phyloP scores from a whole-genome alignment of 176 grass and related monocot species.

The Carex parvula region DNA sequence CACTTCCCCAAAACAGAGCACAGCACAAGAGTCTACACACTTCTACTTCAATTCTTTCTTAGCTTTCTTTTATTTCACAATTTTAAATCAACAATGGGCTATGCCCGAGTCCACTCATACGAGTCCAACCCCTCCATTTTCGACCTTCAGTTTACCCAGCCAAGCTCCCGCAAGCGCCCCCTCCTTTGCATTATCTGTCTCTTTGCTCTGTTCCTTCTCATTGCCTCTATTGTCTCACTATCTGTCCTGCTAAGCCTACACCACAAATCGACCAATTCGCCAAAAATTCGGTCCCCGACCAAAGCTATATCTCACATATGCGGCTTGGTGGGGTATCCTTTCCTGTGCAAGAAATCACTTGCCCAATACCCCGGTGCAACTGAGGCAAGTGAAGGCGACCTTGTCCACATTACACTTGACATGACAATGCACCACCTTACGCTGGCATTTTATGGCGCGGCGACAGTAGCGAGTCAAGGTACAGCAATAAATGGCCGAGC shows the following conservation, averaged over 20 bases:
- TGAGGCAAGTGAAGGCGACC: conserved; percentile 15
- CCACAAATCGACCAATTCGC: background rate
- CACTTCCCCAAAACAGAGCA: background rate
- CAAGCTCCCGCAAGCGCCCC: conserved; percentile 10
- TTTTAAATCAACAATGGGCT: conserved; percentile 19
- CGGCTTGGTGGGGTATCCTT: background rate
- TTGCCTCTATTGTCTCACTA: conserved; percentile 11
- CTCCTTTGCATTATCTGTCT: background rate
- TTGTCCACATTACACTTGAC: conserved; percentile 44
- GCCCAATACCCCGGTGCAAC: conserved; percentile 14
- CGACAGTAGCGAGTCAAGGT: conserved; percentile 4
- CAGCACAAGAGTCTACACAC: background rate
- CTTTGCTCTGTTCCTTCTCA: conserved; percentile 13
- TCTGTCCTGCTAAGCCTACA: conserved; percentile 8
- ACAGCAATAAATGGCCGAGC: conserved; percentile 17
- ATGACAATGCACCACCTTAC: conserved; percentile 35
- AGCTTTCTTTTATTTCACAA: background rate
- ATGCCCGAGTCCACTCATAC: conserved; percentile 9
- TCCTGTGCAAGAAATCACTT: background rate
- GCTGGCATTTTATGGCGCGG: conserved; percentile 33
- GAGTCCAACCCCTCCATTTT: background rate
- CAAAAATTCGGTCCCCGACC: background rate
- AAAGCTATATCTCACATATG: conserved; percentile 21
- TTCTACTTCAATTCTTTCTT: conserved; percentile 2
- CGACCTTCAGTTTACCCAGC: background rate